These are phyloP conservation scores for Ophiostoma piceae DNA, from an alignment of 2,329 filamentous ascomycete genomes.

Conservation along the genomic window DNA sequence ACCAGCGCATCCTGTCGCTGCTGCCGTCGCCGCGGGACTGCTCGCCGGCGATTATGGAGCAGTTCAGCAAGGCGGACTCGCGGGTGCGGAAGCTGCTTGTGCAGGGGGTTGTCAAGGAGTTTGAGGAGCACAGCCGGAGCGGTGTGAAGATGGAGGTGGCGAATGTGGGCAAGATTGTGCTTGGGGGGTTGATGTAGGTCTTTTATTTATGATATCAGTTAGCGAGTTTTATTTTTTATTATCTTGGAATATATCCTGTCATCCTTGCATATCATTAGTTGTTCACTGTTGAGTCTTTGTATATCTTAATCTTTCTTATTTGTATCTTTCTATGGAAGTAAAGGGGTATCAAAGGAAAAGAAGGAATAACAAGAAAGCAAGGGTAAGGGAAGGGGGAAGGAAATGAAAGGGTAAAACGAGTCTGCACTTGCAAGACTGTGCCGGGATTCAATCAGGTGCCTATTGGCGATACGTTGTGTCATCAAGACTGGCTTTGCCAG, in stretches of 20 bases:
- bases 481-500: constrained; percentile 39
- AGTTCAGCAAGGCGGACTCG: constrained; percentile 85
- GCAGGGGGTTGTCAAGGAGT: constrained; percentile 80
- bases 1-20: constrained; percentile 70
- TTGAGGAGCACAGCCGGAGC: constrained; percentile 76
- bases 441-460: constrained; percentile 37
- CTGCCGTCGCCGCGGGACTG: constrained; percentile 71
- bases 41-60: constrained; percentile 64
- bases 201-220: constrained; percentile 23
- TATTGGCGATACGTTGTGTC: constrained; percentile 40
- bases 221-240: not conserved
- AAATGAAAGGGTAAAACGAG: too few species aligned
- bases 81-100: constrained; percentile 84
- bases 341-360: not conserved
- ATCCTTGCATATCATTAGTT: too few species aligned
- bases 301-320: not conserved
- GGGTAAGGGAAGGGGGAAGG: too few species aligned
- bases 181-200: constrained; percentile 71
- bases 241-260: not conserved
- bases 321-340: not conserved
- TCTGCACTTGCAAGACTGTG: not conserved
- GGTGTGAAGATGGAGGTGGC: constrained; percentile 74
- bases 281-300: too few species aligned
- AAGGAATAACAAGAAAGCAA: too few species aligned
- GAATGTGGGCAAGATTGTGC: constrained; percentile 79